These are phyloP conservation scores for Apiotrichum domesticum DNA, from an alignment of 1,284 basidiomycete species.

Conservation along the genomic window DNA sequence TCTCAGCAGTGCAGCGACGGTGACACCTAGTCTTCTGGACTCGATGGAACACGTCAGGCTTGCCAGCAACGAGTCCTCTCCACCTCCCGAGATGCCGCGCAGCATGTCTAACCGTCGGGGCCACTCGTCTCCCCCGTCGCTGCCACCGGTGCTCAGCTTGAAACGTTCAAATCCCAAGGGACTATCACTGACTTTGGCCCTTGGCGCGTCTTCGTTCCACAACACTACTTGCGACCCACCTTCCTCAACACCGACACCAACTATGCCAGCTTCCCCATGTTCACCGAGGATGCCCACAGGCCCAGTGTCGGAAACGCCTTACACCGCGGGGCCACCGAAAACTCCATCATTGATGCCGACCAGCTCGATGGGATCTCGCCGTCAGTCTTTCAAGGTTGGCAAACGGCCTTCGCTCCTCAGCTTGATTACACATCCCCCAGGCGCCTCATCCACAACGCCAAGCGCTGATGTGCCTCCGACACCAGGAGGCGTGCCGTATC, in stretches of 20 bases:
- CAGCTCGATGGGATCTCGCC: conserved; percentile 17
- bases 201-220: conserved; percentile 18
- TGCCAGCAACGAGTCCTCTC: neutral
- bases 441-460: neutral
- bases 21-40: conserved; percentile 7
- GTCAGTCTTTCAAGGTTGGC: conserved; percentile 10
- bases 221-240: conserved; percentile 9
- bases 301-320: conserved; percentile 26
- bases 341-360: conserved; percentile 26
- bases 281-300: conserved; percentile 27
- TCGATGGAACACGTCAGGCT: conserved; percentile 14
- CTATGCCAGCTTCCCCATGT: conserved; percentile 12
- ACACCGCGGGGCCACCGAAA: conserved; percentile 32
- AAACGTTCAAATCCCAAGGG: conserved; percentile 38
- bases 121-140: conserved; percentile 7
- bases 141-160: conserved; percentile 21
- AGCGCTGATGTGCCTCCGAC: neutral
- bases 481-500: conserved; percentile 10
- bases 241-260: conserved; percentile 9
- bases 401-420: conserved; percentile 34
- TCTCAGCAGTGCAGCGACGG: neutral
- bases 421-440: conserved; percentile 36
- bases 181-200: conserved; percentile 31
- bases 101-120: conserved; percentile 2
- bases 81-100: neutral